phyloP scores from a whole-genome alignment of 306 rosid species.

The Cicer bijugum region DNA sequence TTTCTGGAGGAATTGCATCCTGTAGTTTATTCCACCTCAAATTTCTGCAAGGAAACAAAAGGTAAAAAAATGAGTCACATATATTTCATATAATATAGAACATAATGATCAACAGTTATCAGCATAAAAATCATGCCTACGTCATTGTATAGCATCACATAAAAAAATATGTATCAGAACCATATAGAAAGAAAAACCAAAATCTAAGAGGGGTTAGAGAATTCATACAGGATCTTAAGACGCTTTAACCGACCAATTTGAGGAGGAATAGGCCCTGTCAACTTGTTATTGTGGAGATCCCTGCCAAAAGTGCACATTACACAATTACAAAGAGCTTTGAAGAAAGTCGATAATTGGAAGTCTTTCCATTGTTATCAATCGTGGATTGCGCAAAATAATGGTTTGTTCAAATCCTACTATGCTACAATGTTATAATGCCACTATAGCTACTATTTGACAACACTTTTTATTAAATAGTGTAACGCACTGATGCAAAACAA shows the following conservation, averaged over 20 bases:
- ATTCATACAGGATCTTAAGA: slow-evolving; percentile 78
- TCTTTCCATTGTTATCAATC: too few species aligned
- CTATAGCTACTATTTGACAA: too few species aligned
- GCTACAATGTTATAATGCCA: too few species aligned
- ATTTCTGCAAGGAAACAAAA: slow-evolving; percentile 59
- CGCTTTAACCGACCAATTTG: slow-evolving; percentile 97
- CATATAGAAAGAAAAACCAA: slow-evolving; percentile 14
- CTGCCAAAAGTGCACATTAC: slow-evolving; percentile 54
- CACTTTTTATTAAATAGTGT: too few species aligned
- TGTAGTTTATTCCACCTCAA: slow-evolving; percentile 99
- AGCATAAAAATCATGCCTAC: background rate
- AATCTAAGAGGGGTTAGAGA: slow-evolving; percentile 33
- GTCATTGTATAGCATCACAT: slow-evolving; percentile 7
- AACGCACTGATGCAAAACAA: too few species aligned
- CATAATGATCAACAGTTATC: slow-evolving; percentile 18
- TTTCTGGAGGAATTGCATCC: slow-evolving; percentile 94
- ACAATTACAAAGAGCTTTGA: slow-evolving; percentile 16
- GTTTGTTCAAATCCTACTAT: too few species aligned
- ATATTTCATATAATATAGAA: slow-evolving; percentile 20
- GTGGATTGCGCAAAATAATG: too few species aligned
- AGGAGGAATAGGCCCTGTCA: slow-evolving; percentile 98
- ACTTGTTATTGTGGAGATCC: slow-evolving; percentile 96
- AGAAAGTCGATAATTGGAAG: slow-evolving; percentile 21
- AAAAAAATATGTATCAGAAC: slow-evolving; percentile 19
- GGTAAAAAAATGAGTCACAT: slow-evolving; percentile 14